Conservation (phyloP, 768 basidiomycete genomes). For the Serendipita sp. region DNA sequence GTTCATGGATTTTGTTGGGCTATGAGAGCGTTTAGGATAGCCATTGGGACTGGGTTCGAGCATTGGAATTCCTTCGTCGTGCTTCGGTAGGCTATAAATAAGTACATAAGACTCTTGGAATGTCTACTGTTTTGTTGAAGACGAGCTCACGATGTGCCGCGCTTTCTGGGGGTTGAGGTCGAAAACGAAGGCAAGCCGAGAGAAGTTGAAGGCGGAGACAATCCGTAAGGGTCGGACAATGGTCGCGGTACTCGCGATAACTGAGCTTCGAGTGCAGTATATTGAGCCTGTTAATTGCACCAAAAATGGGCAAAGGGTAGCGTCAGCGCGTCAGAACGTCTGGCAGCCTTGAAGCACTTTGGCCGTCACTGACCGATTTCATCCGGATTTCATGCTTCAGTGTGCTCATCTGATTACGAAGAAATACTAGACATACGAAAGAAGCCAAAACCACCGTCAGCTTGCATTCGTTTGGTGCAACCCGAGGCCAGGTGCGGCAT, state of each 20-base stretch:
- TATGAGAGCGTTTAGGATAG: constrained; percentile 21
- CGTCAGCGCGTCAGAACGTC: background rate
- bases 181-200: background rate
- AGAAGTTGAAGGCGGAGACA: background rate
- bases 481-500: constrained; percentile 3
- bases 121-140: background rate
- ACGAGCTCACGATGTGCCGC: background rate
- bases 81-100: background rate
- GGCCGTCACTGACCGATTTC: background rate
- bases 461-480: constrained; percentile 17
- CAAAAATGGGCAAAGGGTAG: background rate
- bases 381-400: constrained; percentile 61
- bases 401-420: constrained; percentile 66
- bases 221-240: constrained; percentile 16
- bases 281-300: constrained; percentile 52
- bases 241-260: constrained; percentile 55
- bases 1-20: background rate
- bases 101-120: background rate
- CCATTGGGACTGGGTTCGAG: constrained; percentile 21
- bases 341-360: background rate
- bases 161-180: constrained; percentile 1
- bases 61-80: constrained; percentile 2
- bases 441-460: background rate
- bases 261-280: constrained; percentile 51
- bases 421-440: constrained; percentile 36